Base-by-base conservation (phyloP, 139 green algal species). In the Astrephomene gubernaculifera region DNA sequence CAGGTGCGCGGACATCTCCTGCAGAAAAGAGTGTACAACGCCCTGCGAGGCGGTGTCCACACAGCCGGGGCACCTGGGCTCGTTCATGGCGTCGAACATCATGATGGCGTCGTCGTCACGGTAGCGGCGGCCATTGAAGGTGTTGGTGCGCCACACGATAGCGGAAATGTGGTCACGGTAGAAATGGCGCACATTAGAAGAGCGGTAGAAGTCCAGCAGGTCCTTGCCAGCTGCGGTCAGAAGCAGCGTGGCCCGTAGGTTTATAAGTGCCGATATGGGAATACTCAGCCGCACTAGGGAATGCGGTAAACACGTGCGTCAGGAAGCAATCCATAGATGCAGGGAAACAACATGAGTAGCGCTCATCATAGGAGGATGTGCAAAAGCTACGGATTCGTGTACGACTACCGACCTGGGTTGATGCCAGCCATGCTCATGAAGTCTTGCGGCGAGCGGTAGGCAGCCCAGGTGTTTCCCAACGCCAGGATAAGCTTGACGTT, bases 91-190 rank as follows among this genome's bases (percentile, higher is more conserved):
- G 35, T 71, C 67, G 22, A 24, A 79, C 43, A 79, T 71, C 43
- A 68, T 68, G 36, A 86, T 71, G 79, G n/a, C n/a, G n/a, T n/a
- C n/a, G n/a, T n/a, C n/a, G n/a, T n/a, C n/a, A n/a, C n/a, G n/a
- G n/a, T n/a, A 86, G 3, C 33, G 45, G 25, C 43, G 7, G 52
- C 52, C 49, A 60, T 45, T 86, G 44, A 79, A 60, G 35, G 80
- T 79, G 80, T 86, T 86, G 49, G 24, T 60, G n/a, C 80, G 43
- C 17, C 35, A 35, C 21, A 71, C 36, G 41, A 86, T 68, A 12
- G 71, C 61, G 33, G 27, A 49, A 44, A 86, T 79, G 36, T 86
- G 80, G 54, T 86, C 80, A 10, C 38, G 31, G 61, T 75, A 84
- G 43, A 84, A 54, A 33, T 72, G 60, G 41, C 61, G 61, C 41